These are phyloP conservation scores for Chaetomiaceae sp. DNA, from an alignment of 2,329 filamentous ascomycete species.

Conservation along the genomic window DNA sequence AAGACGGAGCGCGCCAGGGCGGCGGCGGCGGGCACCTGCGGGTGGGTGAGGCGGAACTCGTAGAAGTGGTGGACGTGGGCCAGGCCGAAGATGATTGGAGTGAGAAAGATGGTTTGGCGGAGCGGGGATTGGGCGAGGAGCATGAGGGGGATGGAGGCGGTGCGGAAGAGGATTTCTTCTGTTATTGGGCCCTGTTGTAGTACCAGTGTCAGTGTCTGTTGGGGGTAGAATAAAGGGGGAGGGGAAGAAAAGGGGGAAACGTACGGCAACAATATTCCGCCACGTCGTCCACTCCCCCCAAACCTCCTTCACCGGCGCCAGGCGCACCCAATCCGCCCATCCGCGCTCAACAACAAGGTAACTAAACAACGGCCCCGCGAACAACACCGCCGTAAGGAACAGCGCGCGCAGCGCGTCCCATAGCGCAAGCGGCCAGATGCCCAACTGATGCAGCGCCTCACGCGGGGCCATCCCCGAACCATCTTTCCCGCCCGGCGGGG, in stretches of 20 bases:
- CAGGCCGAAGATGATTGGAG: conserved; percentile 85
- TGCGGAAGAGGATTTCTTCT: conserved; percentile 91
- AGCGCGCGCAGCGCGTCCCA: conserved; percentile 60
- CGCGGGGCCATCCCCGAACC: conserved; percentile 34
- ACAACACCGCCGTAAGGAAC: conserved; percentile 72
- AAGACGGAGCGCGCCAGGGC: conserved; percentile 69
- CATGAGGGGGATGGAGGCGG: conserved; percentile 77
- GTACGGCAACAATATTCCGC: conserved; percentile 80
- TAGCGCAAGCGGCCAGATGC: conserved; percentile 72
- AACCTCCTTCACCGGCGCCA: conserved; percentile 53
- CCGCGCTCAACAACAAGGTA: conserved; percentile 65
- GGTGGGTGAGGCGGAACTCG: conserved; percentile 81
- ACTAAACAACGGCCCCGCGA: conserved; percentile 81
- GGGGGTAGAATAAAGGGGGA: not conserved
- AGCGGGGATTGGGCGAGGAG: conserved; percentile 61
- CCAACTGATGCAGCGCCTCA: conserved; percentile 62
- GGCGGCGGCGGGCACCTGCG: conserved; percentile 58
- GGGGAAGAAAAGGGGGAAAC: conserved; percentile 29
- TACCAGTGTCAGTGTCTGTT: conserved; percentile 6
- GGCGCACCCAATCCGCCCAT: conserved; percentile 61
- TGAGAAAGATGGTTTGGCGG: conserved; percentile 66
- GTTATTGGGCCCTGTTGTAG: conserved; percentile 72
- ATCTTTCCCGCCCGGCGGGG: conserved; percentile 38
- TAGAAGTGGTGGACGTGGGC: conserved; percentile 96
- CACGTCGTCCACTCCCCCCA: conserved; percentile 74